phyloP scores from a whole-genome alignment of 495 filamentous ascomycete genomes.

The Bathelium albidoporum region DNA sequence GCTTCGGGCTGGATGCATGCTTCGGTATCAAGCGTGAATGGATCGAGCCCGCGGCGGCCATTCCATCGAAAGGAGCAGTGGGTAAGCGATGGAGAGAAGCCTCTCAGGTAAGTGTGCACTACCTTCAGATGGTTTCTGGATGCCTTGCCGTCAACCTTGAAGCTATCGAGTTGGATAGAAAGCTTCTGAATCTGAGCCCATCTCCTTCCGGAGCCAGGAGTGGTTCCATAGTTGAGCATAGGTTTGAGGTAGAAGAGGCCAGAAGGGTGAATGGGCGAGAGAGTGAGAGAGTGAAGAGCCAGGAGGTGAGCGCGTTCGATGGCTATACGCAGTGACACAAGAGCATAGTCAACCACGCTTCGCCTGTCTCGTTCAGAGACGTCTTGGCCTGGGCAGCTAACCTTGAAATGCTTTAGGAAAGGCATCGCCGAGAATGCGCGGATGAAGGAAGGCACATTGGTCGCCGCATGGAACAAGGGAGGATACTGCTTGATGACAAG shows the following conservation, averaged over 20 bases:
- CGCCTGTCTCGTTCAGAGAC: constrained; percentile 57
- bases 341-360: constrained; percentile 68
- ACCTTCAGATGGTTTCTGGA: constrained; percentile 65
- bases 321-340: constrained; percentile 68
- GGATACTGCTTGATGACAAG: constrained; percentile 70
- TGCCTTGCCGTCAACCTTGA: constrained; percentile 22
- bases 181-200: constrained; percentile 67
- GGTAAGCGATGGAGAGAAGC: constrained; percentile 49
- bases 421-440: constrained; percentile 52
- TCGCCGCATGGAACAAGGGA: constrained; percentile 74
- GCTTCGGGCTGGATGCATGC: constrained; percentile 35
- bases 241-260: constrained; percentile 61
- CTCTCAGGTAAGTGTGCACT: constrained; percentile 60
- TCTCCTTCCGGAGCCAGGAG: constrained; percentile 49
- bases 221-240: constrained; percentile 52
- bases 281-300: constrained; percentile 50
- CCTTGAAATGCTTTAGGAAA: constrained; percentile 55
- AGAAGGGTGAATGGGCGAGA: constrained; percentile 57
- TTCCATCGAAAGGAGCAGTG: constrained; percentile 62
- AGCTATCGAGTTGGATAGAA: constrained; percentile 37
- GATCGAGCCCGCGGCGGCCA: constrained; percentile 55
- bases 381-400: constrained; percentile 62
- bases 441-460: constrained; percentile 69
- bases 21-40: constrained; percentile 49
- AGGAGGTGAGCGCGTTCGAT: constrained; percentile 55